Percentiles rank a stretch among this genome's conserved stretches.
Conservation (phyloP, 148 eudicot genomes). For the Talinum fruticosum region DNA sequence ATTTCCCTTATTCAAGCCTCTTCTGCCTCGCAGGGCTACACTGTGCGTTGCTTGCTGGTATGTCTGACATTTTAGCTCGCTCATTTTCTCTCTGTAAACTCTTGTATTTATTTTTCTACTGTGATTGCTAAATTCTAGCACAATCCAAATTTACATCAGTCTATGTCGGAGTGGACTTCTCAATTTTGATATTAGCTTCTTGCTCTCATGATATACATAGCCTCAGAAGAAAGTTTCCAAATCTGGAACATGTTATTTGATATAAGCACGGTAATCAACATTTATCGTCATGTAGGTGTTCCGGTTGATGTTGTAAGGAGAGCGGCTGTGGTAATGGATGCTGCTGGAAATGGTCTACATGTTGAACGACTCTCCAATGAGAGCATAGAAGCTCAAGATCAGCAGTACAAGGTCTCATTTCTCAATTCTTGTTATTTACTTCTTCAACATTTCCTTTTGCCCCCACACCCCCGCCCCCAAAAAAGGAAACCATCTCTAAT, state of each 20-base stretch:
- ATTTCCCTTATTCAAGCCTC: conserved; percentile 7
- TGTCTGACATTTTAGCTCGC: conserved; percentile 15
- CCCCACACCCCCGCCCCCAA: not conserved
- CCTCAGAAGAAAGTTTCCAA: not conserved
- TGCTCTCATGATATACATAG: not conserved
- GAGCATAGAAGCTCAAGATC: conserved; percentile 64
- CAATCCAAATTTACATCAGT: not conserved
- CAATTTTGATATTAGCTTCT: not conserved
- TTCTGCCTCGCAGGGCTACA: conserved; percentile 62
- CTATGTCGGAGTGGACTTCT: not conserved
- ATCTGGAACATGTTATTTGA: not conserved
- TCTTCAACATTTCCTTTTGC: not conserved
- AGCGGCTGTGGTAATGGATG: conserved; percentile 59
- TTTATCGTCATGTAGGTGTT: conserved; percentile 44
- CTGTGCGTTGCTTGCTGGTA: conserved; percentile 97
- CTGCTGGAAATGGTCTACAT: conserved; percentile 39
- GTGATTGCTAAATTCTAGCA: not conserved
- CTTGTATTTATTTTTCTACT: not conserved
- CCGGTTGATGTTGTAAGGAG: conserved; percentile 72
- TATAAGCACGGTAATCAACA: not conserved
- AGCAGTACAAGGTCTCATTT: conserved; percentile 64
- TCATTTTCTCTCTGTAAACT: not conserved
- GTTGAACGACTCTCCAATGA: conserved; percentile 51
- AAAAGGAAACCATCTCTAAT: not conserved
- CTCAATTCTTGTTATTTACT: not conserved